Conservation (phyloP, 1,284 basidiomycete genomes). For the Acaromyces ingoldii region DNA sequence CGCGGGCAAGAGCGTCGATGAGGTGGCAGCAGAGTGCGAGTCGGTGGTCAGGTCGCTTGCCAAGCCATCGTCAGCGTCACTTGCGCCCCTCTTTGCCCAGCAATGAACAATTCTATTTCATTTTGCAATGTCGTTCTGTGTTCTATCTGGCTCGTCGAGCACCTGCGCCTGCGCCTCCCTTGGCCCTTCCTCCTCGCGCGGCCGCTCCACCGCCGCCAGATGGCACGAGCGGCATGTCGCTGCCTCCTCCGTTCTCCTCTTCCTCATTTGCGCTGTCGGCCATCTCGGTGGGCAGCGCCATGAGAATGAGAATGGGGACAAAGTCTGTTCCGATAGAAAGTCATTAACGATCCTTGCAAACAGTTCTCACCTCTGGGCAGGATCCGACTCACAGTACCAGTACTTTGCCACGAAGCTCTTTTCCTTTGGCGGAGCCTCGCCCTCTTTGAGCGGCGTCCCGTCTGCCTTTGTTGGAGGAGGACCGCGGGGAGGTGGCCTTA, state of each 20-base stretch:
- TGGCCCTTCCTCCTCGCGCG: too few relatives aligned
- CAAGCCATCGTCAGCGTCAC: too few relatives aligned
- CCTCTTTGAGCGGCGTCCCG: neutral
- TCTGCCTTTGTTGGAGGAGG: slow-evolving; percentile 2
- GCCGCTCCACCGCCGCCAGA: too few relatives aligned
- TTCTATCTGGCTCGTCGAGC: too few relatives aligned
- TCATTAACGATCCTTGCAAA: too few relatives aligned
- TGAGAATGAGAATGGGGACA: neutral
- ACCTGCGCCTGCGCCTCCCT: too few relatives aligned
- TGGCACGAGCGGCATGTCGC: neutral
- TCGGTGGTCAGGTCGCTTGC: too few relatives aligned
- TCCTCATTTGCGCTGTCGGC: slow-evolving; percentile 2
- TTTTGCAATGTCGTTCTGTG: too few relatives aligned
- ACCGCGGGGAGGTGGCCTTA: neutral
- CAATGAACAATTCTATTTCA: too few relatives aligned
- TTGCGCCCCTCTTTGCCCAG: too few relatives aligned
- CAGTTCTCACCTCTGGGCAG: too few relatives aligned
- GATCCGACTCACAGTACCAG: slow-evolving; percentile 6
- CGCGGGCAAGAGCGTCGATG: slow-evolving; percentile 32
- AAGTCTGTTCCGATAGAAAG: neutral
- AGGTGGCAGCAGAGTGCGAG: slow-evolving; percentile 38
- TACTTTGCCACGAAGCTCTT: slow-evolving; percentile 6
- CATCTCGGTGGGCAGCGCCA: slow-evolving; percentile 1
- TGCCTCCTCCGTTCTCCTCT: neutral
- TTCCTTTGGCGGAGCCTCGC: slow-evolving; percentile 8